These are phyloP conservation scores for Hypoxylon perforatum DNA, from an alignment of 495 filamentous ascomycete genomes.

Conservation along the genomic window DNA sequence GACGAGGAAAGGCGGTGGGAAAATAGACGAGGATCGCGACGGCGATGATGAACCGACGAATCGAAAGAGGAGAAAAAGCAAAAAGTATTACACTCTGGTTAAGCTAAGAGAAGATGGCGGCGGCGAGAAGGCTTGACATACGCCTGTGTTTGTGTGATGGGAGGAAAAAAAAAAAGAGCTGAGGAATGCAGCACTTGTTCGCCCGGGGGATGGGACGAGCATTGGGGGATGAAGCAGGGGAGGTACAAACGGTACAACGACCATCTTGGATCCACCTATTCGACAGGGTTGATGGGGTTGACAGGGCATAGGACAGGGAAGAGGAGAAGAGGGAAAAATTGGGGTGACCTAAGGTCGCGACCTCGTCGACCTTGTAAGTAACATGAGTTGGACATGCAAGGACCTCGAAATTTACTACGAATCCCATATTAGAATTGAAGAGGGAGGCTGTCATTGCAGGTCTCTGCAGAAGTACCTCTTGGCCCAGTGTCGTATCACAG, in stretches of 20 bases:
- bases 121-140: constrained; percentile 32
- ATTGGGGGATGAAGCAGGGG: constrained; percentile 27
- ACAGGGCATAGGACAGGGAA: constrained; percentile 24
- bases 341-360: constrained; percentile 13
- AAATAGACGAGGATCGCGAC: constrained; percentile 31
- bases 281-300: constrained; percentile 11
- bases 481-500: constrained; percentile 25
- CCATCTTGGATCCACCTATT: constrained; percentile 33
- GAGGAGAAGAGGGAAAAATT: constrained; percentile 27
- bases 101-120: constrained; percentile 9
- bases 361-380: constrained; percentile 21
- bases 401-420: constrained; percentile 31
- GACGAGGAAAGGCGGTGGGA: constrained; percentile 33
- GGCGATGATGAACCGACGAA: constrained; percentile 39
- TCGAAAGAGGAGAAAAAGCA: constrained; percentile 28
- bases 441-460: constrained; percentile 17
- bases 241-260: constrained; percentile 38
- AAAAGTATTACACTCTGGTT: constrained; percentile 23
- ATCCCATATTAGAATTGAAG: constrained; percentile 38
- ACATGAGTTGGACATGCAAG: constrained; percentile 33
- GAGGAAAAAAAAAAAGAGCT: constrained; percentile 36
- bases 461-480: constrained; percentile 26
- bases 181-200: constrained; percentile 32
- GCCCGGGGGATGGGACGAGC: constrained; percentile 30
- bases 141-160: constrained; percentile 17